Evolutionary conservation across 805 yeast species (phyloP).

Genomic region (Candida hispaniensis): DNA sequence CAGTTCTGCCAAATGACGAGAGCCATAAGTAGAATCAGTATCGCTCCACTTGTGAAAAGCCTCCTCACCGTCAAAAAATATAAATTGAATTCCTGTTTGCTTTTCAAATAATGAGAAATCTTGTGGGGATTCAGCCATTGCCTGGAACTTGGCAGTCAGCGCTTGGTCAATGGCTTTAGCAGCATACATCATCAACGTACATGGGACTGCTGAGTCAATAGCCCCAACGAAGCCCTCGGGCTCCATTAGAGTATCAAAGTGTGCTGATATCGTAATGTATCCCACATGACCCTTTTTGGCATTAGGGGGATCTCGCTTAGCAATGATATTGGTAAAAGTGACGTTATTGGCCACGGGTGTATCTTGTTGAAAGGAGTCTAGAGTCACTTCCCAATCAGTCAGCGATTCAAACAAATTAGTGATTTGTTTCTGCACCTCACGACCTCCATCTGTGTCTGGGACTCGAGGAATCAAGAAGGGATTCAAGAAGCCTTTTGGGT

Average conservation of each 20-base stretch:
- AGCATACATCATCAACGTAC: conserved; percentile 40
- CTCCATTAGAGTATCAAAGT: conserved; percentile 40
- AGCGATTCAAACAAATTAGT: conserved; percentile 18
- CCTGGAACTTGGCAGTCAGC: conserved; percentile 21
- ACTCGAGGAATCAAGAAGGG: conserved; percentile 30
- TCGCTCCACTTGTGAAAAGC: conserved; percentile 44
- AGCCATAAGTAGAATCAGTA: conserved; percentile 46
- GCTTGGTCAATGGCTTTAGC: conserved; percentile 29
- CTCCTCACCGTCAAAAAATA: conserved; percentile 55
- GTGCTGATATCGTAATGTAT: conserved; percentile 37
- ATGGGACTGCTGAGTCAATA: conserved; percentile 48
- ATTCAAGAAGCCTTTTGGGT: conserved; percentile 21
- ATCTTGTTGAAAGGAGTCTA: conserved; percentile 28
- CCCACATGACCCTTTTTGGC: conserved; percentile 20
- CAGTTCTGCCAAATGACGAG: conserved; percentile 37
- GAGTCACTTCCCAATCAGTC: conserved; percentile 23
- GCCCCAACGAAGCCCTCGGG: conserved; percentile 54
- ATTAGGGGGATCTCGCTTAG: conserved; percentile 23
- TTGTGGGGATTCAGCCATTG: conserved; percentile 8
- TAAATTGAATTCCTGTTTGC: conserved; percentile 34
- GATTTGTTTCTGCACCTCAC: conserved; percentile 30
- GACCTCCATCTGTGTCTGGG: conserved; percentile 37
- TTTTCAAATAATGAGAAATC: conserved; percentile 17
- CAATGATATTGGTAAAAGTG: conserved; percentile 28
- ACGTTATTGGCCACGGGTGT: conserved; percentile 32